A percentile compares a stretch with the other conserved stretches of the same genome.
These are phyloP conservation scores for Pholiota microspora DNA, from an alignment of 768 basidiomycete species.

Conservation along the genomic window DNA sequence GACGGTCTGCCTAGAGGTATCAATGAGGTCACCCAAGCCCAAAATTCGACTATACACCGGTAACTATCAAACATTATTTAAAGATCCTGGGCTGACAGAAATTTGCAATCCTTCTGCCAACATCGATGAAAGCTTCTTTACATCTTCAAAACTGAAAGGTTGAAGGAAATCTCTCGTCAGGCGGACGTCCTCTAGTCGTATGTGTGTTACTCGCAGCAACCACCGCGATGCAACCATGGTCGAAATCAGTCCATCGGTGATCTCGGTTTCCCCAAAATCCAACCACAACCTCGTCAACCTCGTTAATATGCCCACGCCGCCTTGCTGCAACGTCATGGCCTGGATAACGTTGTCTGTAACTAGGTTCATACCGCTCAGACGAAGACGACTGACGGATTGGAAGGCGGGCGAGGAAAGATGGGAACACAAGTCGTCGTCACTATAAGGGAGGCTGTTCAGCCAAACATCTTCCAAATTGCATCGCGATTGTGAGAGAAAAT, in stretches of 20 bases:
- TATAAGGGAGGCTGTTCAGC: constrained; percentile 2
- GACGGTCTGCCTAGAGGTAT: too few relatives aligned
- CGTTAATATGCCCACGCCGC: neutral
- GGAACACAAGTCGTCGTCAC: neutral
- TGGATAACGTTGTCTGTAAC: neutral
- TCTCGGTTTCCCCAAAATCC: neutral
- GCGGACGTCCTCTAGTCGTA: neutral
- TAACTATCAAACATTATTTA: neutral
- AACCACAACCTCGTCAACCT: neutral
- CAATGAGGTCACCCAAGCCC: too few relatives aligned
- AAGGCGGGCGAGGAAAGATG: neutral
- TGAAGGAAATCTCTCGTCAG: neutral
- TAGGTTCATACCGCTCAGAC: constrained; percentile 1
- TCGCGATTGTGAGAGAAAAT: neutral
- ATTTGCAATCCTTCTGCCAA: neutral
- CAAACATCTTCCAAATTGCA: constrained; percentile 2
- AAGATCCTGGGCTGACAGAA: constrained; percentile 1
- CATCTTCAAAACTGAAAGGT: neutral
- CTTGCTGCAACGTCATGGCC: neutral
- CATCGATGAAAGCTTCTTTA: neutral
- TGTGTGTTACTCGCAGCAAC: neutral
- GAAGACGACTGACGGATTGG: constrained; percentile 3
- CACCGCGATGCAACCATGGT: constrained; percentile 5
- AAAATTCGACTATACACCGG: neutral
- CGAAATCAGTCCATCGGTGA: constrained; percentile 6